Conservation (phyloP, 2,329 filamentous ascomycete species). For the Venturia oleaginea region DNA sequence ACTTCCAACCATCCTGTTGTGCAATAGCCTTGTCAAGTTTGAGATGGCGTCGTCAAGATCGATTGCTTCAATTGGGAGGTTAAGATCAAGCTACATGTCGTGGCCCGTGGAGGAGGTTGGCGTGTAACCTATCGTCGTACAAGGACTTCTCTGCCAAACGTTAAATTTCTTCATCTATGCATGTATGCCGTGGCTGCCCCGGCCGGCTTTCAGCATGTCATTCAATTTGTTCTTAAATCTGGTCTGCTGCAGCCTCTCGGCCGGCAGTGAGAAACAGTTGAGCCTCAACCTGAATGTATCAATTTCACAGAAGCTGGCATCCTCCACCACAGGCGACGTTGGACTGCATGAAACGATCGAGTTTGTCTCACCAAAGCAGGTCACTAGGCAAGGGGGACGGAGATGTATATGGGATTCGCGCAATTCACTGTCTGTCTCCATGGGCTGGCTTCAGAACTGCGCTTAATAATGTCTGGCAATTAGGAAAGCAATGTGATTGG, state of each 20-base stretch:
- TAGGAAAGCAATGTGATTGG: neutral
- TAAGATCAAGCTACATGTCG: neutral
- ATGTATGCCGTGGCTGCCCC: neutral
- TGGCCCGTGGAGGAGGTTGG: neutral
- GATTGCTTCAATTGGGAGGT: neutral
- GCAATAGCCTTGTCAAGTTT: slow-evolving; percentile 2
- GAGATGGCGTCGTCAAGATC: neutral
- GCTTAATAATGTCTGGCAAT: too few species aligned
- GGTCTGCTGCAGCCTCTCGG: neutral
- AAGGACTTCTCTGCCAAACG: neutral
- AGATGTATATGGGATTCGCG: neutral
- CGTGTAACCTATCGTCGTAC: neutral
- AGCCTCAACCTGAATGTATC: neutral
- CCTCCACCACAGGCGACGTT: neutral
- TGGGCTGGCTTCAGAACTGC: neutral
- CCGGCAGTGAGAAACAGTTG: neutral
- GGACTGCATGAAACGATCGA: neutral
- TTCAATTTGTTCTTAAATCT: neutral
- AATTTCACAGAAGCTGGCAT: too few species aligned
- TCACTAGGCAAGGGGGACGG: neutral
- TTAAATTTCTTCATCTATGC: neutral
- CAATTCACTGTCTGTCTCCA: neutral
- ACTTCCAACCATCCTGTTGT: neutral
- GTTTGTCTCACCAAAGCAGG: neutral
- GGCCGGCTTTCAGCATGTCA: neutral